These are phyloP conservation scores for Panaeolus cyanescens DNA, from an alignment of 768 basidiomycete genomes.

Conservation along the genomic window DNA sequence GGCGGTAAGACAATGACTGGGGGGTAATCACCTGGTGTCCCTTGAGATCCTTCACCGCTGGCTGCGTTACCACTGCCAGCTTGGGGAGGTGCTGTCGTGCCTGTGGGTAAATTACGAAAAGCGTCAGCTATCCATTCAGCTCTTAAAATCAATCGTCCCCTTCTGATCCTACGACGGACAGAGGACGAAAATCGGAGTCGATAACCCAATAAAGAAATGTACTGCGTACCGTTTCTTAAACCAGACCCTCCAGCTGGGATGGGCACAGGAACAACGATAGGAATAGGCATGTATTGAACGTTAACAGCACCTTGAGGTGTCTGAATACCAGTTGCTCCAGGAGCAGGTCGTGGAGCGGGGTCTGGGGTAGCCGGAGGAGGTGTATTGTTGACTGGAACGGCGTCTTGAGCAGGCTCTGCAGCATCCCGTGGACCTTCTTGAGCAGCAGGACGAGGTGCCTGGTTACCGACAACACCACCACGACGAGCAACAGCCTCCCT, in stretches of 20 bases:
- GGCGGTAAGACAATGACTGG: not conserved
- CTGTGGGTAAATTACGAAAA: not conserved
- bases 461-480: not conserved
- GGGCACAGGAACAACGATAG: slow-evolving; percentile 8
- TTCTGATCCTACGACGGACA: not conserved
- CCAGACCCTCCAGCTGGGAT: not conserved
- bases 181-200: not conserved
- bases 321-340: not conserved
- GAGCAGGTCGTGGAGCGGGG: slow-evolving; percentile 3
- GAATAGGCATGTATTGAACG: slow-evolving; percentile 13
- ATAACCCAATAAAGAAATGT: not conserved
- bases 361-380: slow-evolving; percentile 7
- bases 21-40: not conserved
- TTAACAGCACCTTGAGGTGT: slow-evolving; percentile 9
- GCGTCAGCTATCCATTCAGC: not conserved
- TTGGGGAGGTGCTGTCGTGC: not conserved
- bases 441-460: not conserved
- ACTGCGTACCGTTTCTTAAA: not conserved
- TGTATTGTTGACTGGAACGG: not conserved
- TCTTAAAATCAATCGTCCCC: not conserved
- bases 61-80: too few relatives aligned
- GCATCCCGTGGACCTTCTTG: not conserved
- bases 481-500: not conserved
- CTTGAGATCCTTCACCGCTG: not conserved
- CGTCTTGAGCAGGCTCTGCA: slow-evolving; percentile 4